Evolutionary conservation across 768 basidiomycete species (phyloP).

Genomic region (Termitomyces bulborhizus): DNA sequence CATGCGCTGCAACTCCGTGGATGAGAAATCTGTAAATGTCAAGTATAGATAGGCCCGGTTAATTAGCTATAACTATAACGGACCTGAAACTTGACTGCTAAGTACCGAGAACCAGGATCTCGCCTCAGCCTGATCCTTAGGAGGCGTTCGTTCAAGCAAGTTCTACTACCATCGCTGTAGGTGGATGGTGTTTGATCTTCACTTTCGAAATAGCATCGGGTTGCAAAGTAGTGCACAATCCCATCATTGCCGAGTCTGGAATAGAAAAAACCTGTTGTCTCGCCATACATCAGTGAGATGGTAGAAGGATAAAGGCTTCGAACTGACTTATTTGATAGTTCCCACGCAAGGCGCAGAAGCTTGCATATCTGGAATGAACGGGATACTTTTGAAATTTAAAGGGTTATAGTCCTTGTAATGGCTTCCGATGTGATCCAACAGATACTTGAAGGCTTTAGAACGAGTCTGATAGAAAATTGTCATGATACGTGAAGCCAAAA

Average conservation of each 20-base stretch:
- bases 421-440: constrained; percentile 64
- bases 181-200: constrained; percentile 64
- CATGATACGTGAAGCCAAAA: not conserved
- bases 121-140: constrained; percentile 47
- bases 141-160: constrained; percentile 54
- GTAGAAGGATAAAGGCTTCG: not conserved
- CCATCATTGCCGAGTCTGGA: constrained; percentile 63
- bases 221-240: constrained; percentile 54
- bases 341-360: constrained; percentile 49
- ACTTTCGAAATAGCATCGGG: constrained; percentile 56
- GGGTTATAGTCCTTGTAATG: constrained; percentile 59
- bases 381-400: constrained; percentile 44
- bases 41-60: not conserved
- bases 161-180: constrained; percentile 52
- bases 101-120: constrained; percentile 63
- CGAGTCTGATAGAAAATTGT: constrained; percentile 27
- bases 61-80: constrained; percentile 16
- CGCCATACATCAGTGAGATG: not conserved
- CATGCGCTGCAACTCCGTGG: constrained; percentile 48
- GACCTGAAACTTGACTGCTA: constrained; percentile 56
- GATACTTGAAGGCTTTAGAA: constrained; percentile 69
- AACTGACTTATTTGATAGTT: constrained; percentile 56
- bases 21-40: constrained; percentile 45
- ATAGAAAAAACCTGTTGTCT: constrained; percentile 59
- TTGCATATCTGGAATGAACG: constrained; percentile 75